Base-by-base conservation (phyloP, 345 rosid genomes). In the Laguncularia racemosa region DNA sequence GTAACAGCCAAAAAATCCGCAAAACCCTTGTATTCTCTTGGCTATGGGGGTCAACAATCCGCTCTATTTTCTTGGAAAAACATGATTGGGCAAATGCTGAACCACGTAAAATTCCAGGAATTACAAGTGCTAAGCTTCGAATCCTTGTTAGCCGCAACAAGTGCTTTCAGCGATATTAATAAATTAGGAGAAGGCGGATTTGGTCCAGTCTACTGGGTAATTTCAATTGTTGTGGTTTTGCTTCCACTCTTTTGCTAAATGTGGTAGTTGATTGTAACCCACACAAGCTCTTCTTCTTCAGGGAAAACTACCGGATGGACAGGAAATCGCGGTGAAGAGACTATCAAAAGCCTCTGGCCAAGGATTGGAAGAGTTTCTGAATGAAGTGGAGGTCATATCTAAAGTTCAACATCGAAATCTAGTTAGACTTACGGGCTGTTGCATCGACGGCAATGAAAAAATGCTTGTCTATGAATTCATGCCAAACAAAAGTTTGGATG, bases 131-230 rank as follows among this genome's bases (percentile, higher is more conserved):
- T 76, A 50, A 66, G 16, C 43, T 50, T 77, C 51, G 45, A 60
- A 53, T 44, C 53, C 55, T 18, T 70, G 26, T 57, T 57, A 47
- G 51, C 19, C 54, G 72, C 76, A 57, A 69, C 79, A 14, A 53
- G 56, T 52, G 43, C 63, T 53, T 78, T 78, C 46, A 17, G 62
- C 9, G 6, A 16, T 3, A 40, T 28, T n/a, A 71, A 63, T 47
- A 62, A 71, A 52, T 67, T 74, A 2, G 82, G 81, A 16, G 54
- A 73, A 57, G 81, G 78, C 4, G 75, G 81, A 16, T 76, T 76
- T 21, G 81, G 78, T 28, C 71, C 78, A 0, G 77, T 76, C 2
- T 76, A 73, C 61, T 59, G 16, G 76, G 82, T 74, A 68, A 53
- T 28, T 47, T 26, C 6, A 2, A 6, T 6, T 26, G 3, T 26